Evolutionary conservation across 495 filamentous ascomycete genomes (phyloP).

Genomic region (Xylaria scruposa): DNA sequence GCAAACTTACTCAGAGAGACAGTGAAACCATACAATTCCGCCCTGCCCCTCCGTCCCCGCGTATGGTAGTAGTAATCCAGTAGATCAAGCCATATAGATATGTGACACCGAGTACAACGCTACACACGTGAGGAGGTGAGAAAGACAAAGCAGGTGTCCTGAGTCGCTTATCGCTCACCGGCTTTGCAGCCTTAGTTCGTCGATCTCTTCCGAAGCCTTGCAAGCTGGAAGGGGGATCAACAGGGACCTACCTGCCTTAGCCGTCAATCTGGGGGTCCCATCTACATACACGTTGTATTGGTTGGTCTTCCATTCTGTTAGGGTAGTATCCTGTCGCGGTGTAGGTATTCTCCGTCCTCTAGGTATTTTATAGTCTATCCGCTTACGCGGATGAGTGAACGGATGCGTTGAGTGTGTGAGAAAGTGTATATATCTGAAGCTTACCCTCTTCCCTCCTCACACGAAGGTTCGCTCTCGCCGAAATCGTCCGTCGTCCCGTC

Average conservation of each 20-base stretch:
- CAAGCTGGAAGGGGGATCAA: conserved; percentile 15
- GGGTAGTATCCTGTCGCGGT: not conserved
- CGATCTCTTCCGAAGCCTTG: conserved; percentile 19
- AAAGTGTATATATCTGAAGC: conserved; percentile 6
- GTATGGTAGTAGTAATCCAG: not conserved
- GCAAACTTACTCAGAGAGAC: not conserved
- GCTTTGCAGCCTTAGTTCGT: conserved; percentile 18
- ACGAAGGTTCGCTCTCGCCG: conserved; percentile 26
- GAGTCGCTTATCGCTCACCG: conserved; percentile 8
- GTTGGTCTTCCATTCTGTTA: too few species aligned
- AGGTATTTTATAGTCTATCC: not conserved
- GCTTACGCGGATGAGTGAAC: not conserved
- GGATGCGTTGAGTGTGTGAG: not conserved
- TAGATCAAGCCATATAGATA: not conserved
- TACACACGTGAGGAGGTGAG: not conserved
- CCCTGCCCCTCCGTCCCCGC: not conserved
- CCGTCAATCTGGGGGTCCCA: not conserved
- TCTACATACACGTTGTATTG: not conserved
- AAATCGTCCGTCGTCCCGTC: not conserved
- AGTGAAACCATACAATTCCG: conserved; percentile 3
- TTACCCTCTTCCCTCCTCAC: not conserved
- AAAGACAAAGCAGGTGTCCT: too few species aligned
- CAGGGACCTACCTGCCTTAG: not conserved
- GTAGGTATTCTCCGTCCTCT: conserved; percentile 31
- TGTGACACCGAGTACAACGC: not conserved